Evolutionary conservation across 352 stramenopile genomes (phyloP), one percentile per base, ranked within the genome.

Genomic region (Phytophthora fragariaefolia): DNA sequence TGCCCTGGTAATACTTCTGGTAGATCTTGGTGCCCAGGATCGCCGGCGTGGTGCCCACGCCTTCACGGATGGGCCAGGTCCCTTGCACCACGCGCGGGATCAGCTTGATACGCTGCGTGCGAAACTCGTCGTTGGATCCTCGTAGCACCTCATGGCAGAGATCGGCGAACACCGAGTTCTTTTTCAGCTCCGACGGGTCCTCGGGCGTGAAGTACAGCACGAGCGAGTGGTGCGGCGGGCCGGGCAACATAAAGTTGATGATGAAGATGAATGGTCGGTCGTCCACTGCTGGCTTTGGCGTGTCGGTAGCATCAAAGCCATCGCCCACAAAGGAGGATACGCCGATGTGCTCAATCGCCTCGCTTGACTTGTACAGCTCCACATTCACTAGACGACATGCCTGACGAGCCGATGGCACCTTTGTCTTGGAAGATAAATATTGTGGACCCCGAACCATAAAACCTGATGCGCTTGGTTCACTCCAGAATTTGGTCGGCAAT

Each of bases 1-100:
- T 77, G 50, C 83, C 82, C 32, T 79, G 81, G 51, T 83, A 82
- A 48, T 93, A 96, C n/a, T 83, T 78, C 66, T 91, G 81, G 51
- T 84, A 83, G 18, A 97, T 80, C 75, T 98, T 98, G 27, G 87
- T 96, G 22, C 92, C 93, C 28, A 97, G 73, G 54, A 98, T 95
- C 8, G 91, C 88, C 0, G 93, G 93, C 10, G 93, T 98, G 7
- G 87, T 95, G 23, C 90, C 91, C 1, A 98, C 88, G 17, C 89
- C 86, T 28, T 95, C 83, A 2, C 86, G 83, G 22, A 98, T 95
- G 8, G 93, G 80, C 79, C 89, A 97, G n/a, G 87, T 93, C 18
- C 91, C 93, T 64, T 97, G 88, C 6, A 96, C 84, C 8, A 98
- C 85, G 3, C 85, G 83, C 2, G 93, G 93, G 62, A 98, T 97